phyloP scores from a whole-genome alignment of 345 rosid species.

The Euphorbia tirucalli region DNA sequence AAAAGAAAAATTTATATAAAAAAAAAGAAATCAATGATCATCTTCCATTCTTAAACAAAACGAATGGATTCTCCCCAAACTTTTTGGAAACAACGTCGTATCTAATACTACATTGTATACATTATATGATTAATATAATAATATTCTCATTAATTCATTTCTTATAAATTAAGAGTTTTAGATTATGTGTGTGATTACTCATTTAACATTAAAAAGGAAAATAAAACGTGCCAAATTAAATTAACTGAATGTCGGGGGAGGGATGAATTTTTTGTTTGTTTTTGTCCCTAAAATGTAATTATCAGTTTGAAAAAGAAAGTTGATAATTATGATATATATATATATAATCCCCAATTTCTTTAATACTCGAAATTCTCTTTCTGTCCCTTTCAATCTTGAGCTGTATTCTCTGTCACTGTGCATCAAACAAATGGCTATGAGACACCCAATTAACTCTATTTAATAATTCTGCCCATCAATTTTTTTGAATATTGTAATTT shows the following conservation, averaged over 20 bases:
- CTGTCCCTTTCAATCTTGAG: slow-evolving; percentile 13
- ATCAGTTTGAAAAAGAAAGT: no score
- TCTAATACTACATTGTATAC: no score
- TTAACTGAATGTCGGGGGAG: no score
- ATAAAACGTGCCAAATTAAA: neutral
- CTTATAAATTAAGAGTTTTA: no score
- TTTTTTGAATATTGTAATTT: no score
- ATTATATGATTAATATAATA: no score
- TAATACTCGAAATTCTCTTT: neutral
- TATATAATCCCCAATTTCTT: neutral
- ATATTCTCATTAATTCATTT: no score
- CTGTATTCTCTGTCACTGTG: slow-evolving; percentile 15
- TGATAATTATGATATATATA: no score
- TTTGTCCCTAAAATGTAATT: neutral
- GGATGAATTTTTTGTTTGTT: neutral
- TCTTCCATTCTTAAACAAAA: neutral
- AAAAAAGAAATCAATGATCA: neutral
- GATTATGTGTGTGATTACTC: no score
- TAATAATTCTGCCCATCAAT: no score
- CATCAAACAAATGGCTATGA: slow-evolving; percentile 1
- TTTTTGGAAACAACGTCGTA: neutral
- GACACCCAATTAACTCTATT: slow-evolving; percentile 1
- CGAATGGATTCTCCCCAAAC: slow-evolving; percentile 3
- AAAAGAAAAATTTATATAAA: neutral
- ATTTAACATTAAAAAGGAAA: neutral